These are phyloP conservation scores for Cutaneotrichosporon mucoides DNA, from an alignment of 1,284 basidiomycete genomes.

Conservation along the genomic window DNA sequence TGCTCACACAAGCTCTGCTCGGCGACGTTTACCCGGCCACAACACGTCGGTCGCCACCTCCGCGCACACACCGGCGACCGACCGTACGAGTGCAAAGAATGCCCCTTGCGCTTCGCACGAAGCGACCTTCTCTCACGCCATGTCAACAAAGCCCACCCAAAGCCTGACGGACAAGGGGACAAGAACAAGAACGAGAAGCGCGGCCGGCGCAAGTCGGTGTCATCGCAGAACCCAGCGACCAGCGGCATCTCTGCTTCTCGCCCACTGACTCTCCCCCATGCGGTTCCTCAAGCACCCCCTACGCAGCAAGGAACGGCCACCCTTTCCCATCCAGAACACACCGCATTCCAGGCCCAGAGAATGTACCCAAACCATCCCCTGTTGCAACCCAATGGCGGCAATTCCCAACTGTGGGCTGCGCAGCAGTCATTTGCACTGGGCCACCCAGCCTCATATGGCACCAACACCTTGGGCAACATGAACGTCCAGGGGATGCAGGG, in stretches of 20 bases:
- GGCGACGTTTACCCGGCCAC: slow-evolving; percentile 80
- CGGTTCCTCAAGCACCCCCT: background rate
- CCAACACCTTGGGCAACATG: slow-evolving; percentile 5
- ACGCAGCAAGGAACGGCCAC: background rate
- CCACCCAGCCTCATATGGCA: background rate
- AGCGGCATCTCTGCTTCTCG: background rate
- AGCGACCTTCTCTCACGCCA: slow-evolving; percentile 83
- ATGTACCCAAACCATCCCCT: slow-evolving; percentile 46
- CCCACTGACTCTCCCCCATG: too few species aligned
- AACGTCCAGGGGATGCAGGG: background rate
- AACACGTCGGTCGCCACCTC: slow-evolving; percentile 86
- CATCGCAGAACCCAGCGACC: slow-evolving; percentile 1
- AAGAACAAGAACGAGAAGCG: slow-evolving; percentile 33
- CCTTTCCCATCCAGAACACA: slow-evolving; percentile 9
- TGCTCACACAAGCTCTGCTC: slow-evolving; percentile 57
- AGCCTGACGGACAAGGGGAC: slow-evolving; percentile 55
- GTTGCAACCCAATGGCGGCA: slow-evolving; percentile 16
- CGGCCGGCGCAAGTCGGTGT: slow-evolving; percentile 23
- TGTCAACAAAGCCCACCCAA: slow-evolving; percentile 80
- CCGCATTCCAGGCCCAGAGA: slow-evolving; percentile 32
- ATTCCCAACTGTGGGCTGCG: background rate
- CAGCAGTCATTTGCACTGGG: background rate
- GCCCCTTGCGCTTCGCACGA: slow-evolving; percentile 81
- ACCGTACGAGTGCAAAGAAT: slow-evolving; percentile 82
- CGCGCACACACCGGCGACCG: slow-evolving; percentile 88